Evolutionary conservation across 2,329 filamentous ascomycete species (phyloP).

Genomic region (Ophiostoma sp.): DNA sequence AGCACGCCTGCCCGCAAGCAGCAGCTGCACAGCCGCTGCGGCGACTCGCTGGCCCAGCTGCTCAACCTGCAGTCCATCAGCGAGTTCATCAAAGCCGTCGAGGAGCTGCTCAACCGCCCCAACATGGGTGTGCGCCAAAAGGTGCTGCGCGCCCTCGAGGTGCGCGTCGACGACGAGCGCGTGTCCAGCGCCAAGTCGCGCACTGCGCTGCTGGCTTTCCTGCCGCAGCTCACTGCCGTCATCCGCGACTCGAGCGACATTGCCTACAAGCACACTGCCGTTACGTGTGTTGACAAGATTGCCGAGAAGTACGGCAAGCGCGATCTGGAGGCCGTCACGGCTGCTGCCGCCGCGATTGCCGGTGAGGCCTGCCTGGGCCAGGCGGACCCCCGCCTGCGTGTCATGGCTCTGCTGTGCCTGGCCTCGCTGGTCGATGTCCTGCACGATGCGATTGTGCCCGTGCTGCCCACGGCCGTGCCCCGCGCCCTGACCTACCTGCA

Average conservation of each 20-base stretch:
- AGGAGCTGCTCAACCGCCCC: constrained; percentile 70
- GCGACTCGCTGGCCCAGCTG: constrained; percentile 70
- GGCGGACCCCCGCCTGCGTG: constrained; percentile 63
- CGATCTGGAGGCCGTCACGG: constrained; percentile 69
- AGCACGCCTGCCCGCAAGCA: constrained; percentile 32
- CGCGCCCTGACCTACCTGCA: constrained; percentile 67
- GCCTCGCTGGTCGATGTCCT: constrained; percentile 86
- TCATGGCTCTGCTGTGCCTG: constrained; percentile 83
- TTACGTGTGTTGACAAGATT: constrained; percentile 88
- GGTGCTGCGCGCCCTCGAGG: constrained; percentile 73
- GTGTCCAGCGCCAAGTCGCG: constrained; percentile 64
- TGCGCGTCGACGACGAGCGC: constrained; percentile 68
- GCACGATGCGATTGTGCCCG: constrained; percentile 75
- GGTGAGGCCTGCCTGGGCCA: constrained; percentile 71
- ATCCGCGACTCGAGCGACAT: constrained; percentile 68
- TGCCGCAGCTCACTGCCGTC: constrained; percentile 71
- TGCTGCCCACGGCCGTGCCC: constrained; percentile 71
- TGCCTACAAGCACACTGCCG: constrained; percentile 74
- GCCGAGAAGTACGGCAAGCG: constrained; percentile 94
- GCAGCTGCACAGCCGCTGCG: constrained; percentile 53
- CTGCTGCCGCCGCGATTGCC: constrained; percentile 70
- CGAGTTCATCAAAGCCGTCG: constrained; percentile 84
- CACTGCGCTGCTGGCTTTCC: constrained; percentile 66
- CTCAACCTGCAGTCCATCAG: constrained; percentile 77
- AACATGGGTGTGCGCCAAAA: constrained; percentile 72